Percentiles rank a stretch among this genome's conserved stretches.
phyloP scores from a whole-genome alignment of 2,329 filamentous ascomycete species.

The Helotiales sp. region DNA sequence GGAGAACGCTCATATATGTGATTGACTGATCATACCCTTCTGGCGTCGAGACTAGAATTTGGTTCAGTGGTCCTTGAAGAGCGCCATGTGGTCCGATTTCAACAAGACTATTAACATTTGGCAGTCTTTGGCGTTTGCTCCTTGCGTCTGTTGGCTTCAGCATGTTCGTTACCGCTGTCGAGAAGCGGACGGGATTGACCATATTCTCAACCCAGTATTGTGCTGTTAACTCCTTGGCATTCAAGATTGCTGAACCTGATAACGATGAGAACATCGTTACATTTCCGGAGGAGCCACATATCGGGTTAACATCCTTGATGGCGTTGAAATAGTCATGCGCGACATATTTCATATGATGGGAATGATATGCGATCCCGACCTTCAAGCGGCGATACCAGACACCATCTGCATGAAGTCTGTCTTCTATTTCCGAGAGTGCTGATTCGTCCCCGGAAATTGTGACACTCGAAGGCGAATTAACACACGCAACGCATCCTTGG shows the following conservation, averaged over 20 bases:
- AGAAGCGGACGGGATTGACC: conserved; percentile 44
- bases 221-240: conserved; percentile 23
- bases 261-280: conserved; percentile 44
- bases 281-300: too few species aligned
- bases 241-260: conserved; percentile 28
- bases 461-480: conserved; percentile 26
- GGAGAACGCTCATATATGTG: conserved; percentile 3
- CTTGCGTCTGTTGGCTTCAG: not conserved
- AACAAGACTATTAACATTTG: not conserved
- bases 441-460: conserved; percentile 24
- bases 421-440: conserved; percentile 12
- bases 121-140: not conserved
- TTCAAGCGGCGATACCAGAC: conserved; percentile 35
- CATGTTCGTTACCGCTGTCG: conserved; percentile 3
- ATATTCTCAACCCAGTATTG: conserved; percentile 48
- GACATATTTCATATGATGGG: conserved; percentile 34
- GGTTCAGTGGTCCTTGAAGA: conserved; percentile 13
- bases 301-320: not conserved
- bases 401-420: conserved; percentile 7
- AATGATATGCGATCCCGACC: conserved; percentile 44
- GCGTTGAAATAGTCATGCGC: conserved; percentile 24
- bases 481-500: conserved; percentile 35
- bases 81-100: conserved; percentile 22
- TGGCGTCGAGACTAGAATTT: conserved; percentile 10
- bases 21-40: not conserved